Evolutionary conservation across 2,329 filamentous ascomycete species (phyloP).

Genomic region (Magnaporthiopsis incrustans): DNA sequence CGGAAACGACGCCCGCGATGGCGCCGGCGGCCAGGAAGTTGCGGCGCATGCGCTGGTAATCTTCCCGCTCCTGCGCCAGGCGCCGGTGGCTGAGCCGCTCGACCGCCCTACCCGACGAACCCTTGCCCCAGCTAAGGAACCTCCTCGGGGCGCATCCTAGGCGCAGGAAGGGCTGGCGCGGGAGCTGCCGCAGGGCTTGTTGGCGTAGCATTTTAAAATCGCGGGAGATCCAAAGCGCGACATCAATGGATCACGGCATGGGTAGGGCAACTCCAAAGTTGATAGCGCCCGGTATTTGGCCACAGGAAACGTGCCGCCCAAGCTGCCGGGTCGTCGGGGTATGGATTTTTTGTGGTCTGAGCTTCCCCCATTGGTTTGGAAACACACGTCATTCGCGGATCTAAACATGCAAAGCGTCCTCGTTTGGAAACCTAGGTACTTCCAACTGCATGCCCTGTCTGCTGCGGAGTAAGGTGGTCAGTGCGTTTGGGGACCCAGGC

Average conservation of each 20-base stretch:
- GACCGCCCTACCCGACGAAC: constrained; percentile 22
- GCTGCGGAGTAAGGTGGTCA: neutral
- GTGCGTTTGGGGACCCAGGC: neutral
- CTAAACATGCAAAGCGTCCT: neutral
- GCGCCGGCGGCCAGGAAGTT: constrained; percentile 44
- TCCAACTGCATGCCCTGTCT: neutral
- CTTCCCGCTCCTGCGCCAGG: constrained; percentile 35
- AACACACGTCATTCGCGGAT: neutral
- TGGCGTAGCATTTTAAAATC: constrained; percentile 21
- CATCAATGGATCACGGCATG: neutral
- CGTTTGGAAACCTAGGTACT: neutral
- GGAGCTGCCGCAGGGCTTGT: constrained; percentile 15
- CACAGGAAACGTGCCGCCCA: neutral
- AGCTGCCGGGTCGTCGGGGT: neutral
- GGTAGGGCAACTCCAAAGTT: neutral
- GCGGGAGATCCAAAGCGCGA: neutral
- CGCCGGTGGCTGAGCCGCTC: constrained; percentile 43
- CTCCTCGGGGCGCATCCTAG: constrained; percentile 19
- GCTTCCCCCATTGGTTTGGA: neutral
- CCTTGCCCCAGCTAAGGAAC: constrained; percentile 21
- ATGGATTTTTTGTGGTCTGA: neutral
- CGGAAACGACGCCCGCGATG: constrained; percentile 40
- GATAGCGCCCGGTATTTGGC: neutral
- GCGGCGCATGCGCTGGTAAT: constrained; percentile 43
- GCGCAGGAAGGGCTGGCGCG: constrained; percentile 10